Base-by-base conservation (phyloP, 306 rosid species). In the Sicyos baderoa region DNA sequence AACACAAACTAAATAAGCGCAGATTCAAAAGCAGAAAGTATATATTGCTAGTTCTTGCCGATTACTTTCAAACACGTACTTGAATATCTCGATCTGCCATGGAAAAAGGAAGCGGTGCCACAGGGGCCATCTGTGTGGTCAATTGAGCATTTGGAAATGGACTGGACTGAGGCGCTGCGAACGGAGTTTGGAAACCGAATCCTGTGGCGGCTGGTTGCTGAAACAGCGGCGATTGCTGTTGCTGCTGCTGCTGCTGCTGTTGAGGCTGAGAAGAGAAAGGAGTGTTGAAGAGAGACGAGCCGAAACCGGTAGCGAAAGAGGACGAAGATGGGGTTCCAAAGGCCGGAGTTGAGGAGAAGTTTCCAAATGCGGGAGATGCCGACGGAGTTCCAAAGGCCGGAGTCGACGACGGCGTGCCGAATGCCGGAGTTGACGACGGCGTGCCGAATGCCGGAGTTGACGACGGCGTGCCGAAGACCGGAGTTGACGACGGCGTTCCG, bases 101-200 rank as follows among this genome's bases (percentile, higher is more conserved):
- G 76, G 96, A 93, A 76, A 86, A 90, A 35, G 99, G 85, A 62
- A 90, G 86, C 3, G 97, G 91, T 37, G 96, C 84, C 5, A 94
- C 99, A 1, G 87, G 92, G 51, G 99, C 99, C 97, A 94, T 94
- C 84, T 86, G 95, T 70, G 95, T 84, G 35, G 84, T 90, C 74
- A 87, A 82, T 68, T 90, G 96, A 22, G 88, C 72, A 68, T 79
- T 84, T 23, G 84, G 76, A 60, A 84, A 86, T 0, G 72, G 76
- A 49, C 81, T 54, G 16, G 84, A 54, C 71, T 87, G 98, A 10
- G 83, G 80, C 18, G 78, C 54, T 27, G 79, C 14, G n/a, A 73
- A 79, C 42, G 88, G 80, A 71, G 75, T 76, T 71, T 78, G 89
- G 76, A 88, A 85, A 9, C 88, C 86, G 54, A 82, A 85, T 57